phyloP scores from a whole-genome alignment of 192 early-diverging fungal species.

The Phycomyces blakesleeanus region DNA sequence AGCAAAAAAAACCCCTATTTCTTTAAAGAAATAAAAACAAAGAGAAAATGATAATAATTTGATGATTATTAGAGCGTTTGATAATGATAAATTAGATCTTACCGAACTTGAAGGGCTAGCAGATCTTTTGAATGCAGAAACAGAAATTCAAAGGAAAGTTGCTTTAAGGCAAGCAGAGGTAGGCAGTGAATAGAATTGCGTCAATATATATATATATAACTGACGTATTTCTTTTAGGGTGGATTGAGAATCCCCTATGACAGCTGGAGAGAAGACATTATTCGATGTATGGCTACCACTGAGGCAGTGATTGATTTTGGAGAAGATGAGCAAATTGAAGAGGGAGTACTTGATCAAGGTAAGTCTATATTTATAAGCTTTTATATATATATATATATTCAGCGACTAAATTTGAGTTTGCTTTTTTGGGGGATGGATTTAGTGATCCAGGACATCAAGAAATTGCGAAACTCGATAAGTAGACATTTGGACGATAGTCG shows the following conservation, averaged over 20 bases:
- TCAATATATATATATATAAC: background rate
- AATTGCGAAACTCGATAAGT: conserved; percentile 24
- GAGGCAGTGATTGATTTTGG: conserved; percentile 79
- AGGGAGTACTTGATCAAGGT: conserved; percentile 57
- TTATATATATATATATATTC: no score
- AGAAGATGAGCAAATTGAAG: conserved; percentile 79
- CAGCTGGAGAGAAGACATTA: conserved; percentile 55
- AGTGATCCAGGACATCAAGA: conserved; percentile 3
- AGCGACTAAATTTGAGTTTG: background rate
- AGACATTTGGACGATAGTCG: conserved; percentile 59
- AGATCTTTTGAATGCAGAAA: conserved; percentile 76
- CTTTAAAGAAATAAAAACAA: background rate
- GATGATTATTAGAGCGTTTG: conserved; percentile 52
- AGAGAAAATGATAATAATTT: no score
- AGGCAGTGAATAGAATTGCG: background rate
- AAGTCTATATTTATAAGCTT: background rate
- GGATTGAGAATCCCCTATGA: conserved; percentile 60
- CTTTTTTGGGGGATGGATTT: background rate
- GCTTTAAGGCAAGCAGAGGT: conserved; percentile 67
- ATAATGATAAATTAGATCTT: conserved; percentile 69
- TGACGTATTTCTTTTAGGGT: conserved; percentile 33
- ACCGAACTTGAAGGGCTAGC: conserved; percentile 70
- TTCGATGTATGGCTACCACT: conserved; percentile 54
- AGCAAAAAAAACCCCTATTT: no score
- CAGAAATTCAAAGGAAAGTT: conserved; percentile 63